Percentiles rank a stretch among this genome's conserved stretches.
Conservation (phyloP, 2,329 filamentous ascomycete genomes). For the Epichloe festucae region DNA sequence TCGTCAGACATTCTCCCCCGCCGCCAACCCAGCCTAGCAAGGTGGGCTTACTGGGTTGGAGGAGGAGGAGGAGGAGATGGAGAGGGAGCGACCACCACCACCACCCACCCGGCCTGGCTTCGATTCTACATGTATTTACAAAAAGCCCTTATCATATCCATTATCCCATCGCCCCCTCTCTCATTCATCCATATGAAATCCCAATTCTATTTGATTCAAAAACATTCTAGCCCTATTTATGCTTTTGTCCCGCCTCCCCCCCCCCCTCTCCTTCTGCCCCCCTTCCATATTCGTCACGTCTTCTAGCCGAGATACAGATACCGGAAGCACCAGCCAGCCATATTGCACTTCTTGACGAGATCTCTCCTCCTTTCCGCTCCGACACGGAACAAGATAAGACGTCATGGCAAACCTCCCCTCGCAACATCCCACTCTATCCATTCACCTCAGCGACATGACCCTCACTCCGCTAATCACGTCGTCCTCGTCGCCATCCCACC, state of each 20-base stretch:
- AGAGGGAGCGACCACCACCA: background rate
- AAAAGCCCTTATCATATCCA: background rate
- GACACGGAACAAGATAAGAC: constrained; percentile 6
- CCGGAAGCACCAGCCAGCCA: too few species aligned
- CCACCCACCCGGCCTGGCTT: background rate
- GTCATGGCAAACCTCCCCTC: constrained; percentile 28
- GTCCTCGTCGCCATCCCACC: constrained; percentile 28
- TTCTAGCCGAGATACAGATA: too few species aligned
- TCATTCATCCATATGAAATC: background rate
- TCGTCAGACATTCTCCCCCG: background rate
- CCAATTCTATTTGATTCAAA: background rate
- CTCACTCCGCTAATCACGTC: constrained; percentile 46
- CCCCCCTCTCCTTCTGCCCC: background rate
- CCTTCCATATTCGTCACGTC: background rate
- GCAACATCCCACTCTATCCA: constrained; percentile 37
- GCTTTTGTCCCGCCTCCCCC: too few species aligned
- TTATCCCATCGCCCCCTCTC: background rate
- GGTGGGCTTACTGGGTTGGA: too few species aligned
- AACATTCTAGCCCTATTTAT: background rate
- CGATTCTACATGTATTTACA: background rate
- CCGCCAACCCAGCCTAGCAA: background rate
- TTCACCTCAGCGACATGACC: constrained; percentile 44
- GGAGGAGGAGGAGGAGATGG: background rate
- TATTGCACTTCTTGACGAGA: background rate
- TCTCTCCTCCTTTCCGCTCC: background rate